Evolutionary conservation across 1,139 yeast species (phyloP).

Genomic region (Candida freyschussii): DNA sequence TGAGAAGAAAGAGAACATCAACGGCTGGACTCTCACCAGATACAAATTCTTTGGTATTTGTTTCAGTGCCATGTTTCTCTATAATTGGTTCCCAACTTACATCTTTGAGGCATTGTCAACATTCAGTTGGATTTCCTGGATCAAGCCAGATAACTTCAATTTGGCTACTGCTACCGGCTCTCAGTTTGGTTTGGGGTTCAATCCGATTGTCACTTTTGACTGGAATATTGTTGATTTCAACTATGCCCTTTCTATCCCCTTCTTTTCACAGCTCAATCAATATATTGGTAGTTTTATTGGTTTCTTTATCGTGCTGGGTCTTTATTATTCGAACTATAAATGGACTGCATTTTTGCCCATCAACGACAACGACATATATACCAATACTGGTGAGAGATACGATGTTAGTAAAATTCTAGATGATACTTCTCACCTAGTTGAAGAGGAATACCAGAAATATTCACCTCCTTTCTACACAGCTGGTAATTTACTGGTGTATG

Average conservation of each 20-base stretch:
- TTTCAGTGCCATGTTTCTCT: slow-evolving; percentile 38
- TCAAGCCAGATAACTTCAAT: slow-evolving; percentile 48
- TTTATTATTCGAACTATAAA: slow-evolving; percentile 49
- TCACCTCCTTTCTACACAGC: slow-evolving; percentile 60
- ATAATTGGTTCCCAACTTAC: slow-evolving; percentile 54
- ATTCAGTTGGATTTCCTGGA: slow-evolving; percentile 66
- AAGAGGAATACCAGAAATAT: slow-evolving; percentile 36
- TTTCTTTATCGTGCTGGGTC: slow-evolving; percentile 38
- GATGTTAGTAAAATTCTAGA: slow-evolving; percentile 22
- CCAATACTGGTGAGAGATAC: slow-evolving; percentile 44
- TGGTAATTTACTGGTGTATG: slow-evolving; percentile 49
- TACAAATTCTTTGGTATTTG: slow-evolving; percentile 40
- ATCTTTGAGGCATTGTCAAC: slow-evolving; percentile 44
- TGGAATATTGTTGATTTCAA: slow-evolving; percentile 47
- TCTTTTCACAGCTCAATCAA: slow-evolving; percentile 49
- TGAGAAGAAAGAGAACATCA: slow-evolving; percentile 36
- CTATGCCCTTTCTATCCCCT: slow-evolving; percentile 66
- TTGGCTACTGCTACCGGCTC: slow-evolving; percentile 53
- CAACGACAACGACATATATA: slow-evolving; percentile 30
- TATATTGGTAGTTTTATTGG: slow-evolving; percentile 40
- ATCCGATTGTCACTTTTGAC: slow-evolving; percentile 50
- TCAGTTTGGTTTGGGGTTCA: slow-evolving; percentile 47
- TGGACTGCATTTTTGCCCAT: slow-evolving; percentile 50
- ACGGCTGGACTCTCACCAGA: slow-evolving; percentile 49
- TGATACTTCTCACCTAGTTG: slow-evolving; percentile 29